phyloP scores from a whole-genome alignment of 2,329 filamentous ascomycete species.

The Bipolaris victoriae region DNA sequence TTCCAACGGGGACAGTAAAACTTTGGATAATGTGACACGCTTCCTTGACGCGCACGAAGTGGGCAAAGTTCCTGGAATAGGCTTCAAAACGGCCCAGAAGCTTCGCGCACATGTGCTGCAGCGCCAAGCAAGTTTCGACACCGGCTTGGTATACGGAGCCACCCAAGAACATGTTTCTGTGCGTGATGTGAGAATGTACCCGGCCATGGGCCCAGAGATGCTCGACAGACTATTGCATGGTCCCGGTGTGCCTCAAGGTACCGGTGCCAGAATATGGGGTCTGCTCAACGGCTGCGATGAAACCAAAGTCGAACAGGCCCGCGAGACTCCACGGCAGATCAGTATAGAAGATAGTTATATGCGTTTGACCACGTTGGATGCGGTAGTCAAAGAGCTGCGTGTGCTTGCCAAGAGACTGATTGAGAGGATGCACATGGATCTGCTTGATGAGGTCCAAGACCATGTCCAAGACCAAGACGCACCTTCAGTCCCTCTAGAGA shows the following conservation, averaged over 20 bases:
- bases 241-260: slow-evolving; percentile 71
- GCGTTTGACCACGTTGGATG: slow-evolving; percentile 67
- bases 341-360: slow-evolving; percentile 94
- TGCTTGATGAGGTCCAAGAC: slow-evolving; percentile 63
- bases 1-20: slow-evolving; percentile 21
- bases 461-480: not conserved
- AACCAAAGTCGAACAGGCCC: slow-evolving; percentile 72
- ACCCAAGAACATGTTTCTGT: slow-evolving; percentile 67
- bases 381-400: slow-evolving; percentile 71
- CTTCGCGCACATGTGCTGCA: slow-evolving; percentile 67
- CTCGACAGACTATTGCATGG: slow-evolving; percentile 74
- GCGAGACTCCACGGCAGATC: slow-evolving; percentile 80
- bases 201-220: slow-evolving; percentile 66
- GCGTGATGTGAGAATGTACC: slow-evolving; percentile 66
- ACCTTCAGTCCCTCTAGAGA: not conserved
- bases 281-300: slow-evolving; percentile 82
- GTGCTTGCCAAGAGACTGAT: slow-evolving; percentile 73
- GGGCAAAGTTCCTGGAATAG: slow-evolving; percentile 83
- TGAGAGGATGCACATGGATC: slow-evolving; percentile 77
- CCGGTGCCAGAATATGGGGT: slow-evolving; percentile 75
- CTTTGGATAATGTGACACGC: slow-evolving; percentile 58
- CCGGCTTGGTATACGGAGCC: slow-evolving; percentile 56
- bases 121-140: slow-evolving; percentile 51
- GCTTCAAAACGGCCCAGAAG: slow-evolving; percentile 75
- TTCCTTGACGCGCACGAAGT: slow-evolving; percentile 82